Conservation (phyloP, 2,329 filamentous ascomycete species). For the Verticillium isaacii region DNA sequence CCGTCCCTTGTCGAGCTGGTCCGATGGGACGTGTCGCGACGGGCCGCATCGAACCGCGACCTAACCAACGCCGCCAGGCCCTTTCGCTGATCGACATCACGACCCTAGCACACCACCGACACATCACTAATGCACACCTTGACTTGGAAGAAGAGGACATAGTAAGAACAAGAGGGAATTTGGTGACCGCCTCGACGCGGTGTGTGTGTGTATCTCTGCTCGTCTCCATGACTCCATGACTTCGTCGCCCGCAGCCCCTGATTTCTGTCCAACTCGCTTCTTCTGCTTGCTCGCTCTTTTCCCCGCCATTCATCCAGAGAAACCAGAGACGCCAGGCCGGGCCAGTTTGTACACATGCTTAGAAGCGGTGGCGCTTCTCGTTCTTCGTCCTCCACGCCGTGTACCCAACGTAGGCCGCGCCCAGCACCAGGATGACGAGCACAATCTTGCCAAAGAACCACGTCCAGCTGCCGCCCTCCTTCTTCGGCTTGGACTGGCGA, state of each 20-base stretch:
- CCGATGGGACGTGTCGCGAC: not conserved
- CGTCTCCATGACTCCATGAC: not conserved
- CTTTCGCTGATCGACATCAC: not conserved
- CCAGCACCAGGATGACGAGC: conserved; percentile 64
- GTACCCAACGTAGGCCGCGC: conserved; percentile 78
- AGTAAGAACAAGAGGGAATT: not conserved
- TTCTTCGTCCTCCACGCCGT: conserved; percentile 72
- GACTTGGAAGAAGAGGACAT: not conserved
- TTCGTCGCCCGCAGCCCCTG: not conserved
- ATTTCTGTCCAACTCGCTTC: not conserved
- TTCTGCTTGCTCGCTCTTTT: not conserved
- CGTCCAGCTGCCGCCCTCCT: conserved; percentile 48
- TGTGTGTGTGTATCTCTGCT: not conserved
- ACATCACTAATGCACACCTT: too few species aligned
- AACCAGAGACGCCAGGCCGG: not conserved
- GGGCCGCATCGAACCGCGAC: not conserved
- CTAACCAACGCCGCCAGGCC: not conserved
- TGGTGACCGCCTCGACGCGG: not conserved
- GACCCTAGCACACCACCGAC: not conserved
- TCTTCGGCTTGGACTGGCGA: conserved; percentile 29
- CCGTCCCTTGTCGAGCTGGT: not conserved
- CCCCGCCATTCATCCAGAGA: not conserved
- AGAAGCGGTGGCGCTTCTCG: conserved; percentile 56
- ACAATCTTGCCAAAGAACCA: conserved; percentile 77
- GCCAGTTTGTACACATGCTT: conserved; percentile 10